These are phyloP conservation scores for Globisporangium apiculatum DNA, from an alignment of 352 stramenopile genomes.

Conservation along the genomic window DNA sequence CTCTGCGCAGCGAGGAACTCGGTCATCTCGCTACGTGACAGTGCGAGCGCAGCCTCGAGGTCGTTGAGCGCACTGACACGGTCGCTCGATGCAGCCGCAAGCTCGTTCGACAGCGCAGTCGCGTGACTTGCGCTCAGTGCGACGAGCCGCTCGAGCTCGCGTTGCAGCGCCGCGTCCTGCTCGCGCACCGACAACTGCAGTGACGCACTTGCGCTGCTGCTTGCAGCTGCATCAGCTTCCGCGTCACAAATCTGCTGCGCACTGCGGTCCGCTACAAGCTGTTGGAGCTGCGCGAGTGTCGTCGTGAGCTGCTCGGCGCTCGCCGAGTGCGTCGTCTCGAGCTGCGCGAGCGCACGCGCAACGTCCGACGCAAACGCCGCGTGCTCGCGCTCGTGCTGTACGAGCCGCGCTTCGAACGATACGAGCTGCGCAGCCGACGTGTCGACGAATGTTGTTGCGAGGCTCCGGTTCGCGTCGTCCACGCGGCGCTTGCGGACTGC, in stretches of 20 bases:
- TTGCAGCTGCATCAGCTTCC: constrained; percentile 11
- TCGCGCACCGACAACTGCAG: constrained; percentile 17
- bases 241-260: constrained; percentile 12
- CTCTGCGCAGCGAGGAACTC: constrained; percentile 37
- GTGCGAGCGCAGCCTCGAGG: constrained; percentile 19
- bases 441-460: constrained; percentile 38
- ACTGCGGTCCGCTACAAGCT: constrained; percentile 15
- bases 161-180: constrained; percentile 23
- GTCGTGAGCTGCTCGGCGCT: constrained; percentile 34
- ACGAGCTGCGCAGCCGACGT: constrained; percentile 34
- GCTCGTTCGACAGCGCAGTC: constrained; percentile 19
- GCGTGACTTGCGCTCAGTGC: constrained; percentile 26
- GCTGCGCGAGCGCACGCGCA: constrained; percentile 29
- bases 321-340: constrained; percentile 35
- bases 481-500: constrained; percentile 37
- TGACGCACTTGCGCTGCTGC: too few relatives aligned
- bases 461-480: constrained; percentile 40
- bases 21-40: constrained; percentile 24
- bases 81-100: constrained; percentile 21
- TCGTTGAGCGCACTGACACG: constrained; percentile 24
- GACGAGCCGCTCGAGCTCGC: constrained; percentile 25
- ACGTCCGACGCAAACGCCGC: constrained; percentile 35
- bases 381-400: constrained; percentile 47
- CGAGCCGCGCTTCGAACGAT: constrained; percentile 35
- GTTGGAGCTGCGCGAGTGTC: constrained; percentile 23